These are phyloP conservation scores for Mucor indicus DNA, from an alignment of 371 early-diverging fungal genomes.

Conservation along the genomic window DNA sequence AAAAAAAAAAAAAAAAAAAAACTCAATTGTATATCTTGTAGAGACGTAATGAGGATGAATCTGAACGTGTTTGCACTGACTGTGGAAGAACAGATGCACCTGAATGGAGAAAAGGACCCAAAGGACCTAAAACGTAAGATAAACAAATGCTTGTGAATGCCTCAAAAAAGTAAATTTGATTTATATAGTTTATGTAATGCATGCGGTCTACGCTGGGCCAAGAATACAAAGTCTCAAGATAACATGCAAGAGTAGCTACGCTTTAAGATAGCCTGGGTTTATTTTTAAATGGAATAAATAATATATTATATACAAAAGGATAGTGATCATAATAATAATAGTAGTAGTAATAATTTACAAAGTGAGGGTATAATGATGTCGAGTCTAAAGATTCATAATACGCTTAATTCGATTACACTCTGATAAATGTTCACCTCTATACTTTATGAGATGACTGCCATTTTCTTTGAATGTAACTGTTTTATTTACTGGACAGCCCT, in stretches of 20 bases:
- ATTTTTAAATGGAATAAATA: no score
- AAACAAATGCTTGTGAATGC: no score
- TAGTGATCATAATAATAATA: no score
- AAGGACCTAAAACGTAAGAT: conserved; percentile 66
- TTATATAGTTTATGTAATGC: conserved; percentile 22
- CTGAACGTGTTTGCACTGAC: conserved; percentile 32
- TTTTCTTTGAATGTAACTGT: conserved; percentile 53
- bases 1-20: no score
- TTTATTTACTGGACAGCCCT: conserved; percentile 49
- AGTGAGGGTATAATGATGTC: no score
- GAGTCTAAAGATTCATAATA: conserved; percentile 22
- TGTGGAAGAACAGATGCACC: conserved; percentile 80
- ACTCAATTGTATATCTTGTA: not conserved
- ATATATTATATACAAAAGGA: no score
- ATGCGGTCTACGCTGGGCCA: conserved; percentile 26
- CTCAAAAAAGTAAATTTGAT: no score
- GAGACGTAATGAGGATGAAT: conserved; percentile 19
- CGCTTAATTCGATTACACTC: conserved; percentile 40
- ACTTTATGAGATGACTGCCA: conserved; percentile 49
- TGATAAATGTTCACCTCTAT: conserved; percentile 47
- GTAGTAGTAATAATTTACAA: no score
- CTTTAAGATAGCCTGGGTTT: no score
- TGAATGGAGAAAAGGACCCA: conserved; percentile 83
- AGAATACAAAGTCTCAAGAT: conserved; percentile 12
- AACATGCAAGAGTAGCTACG: no score